Conservation (phyloP, 2,329 filamentous ascomycete species). For the Calonectria pseudoreteaudii region DNA sequence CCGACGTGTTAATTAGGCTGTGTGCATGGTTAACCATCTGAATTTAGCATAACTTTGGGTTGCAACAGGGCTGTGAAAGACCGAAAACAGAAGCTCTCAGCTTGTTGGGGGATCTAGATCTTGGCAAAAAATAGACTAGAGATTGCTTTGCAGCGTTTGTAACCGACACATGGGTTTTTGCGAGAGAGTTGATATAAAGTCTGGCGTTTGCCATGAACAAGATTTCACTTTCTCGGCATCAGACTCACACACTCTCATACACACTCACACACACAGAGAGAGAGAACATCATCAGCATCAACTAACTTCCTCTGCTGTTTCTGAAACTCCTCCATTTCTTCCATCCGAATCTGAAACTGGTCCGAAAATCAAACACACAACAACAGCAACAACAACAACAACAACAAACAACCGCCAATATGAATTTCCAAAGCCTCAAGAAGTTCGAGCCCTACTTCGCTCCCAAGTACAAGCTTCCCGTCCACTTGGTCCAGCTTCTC, state of each 20-base stretch:
- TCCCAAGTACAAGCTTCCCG: conserved; percentile 14
- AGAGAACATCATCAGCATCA: not conserved
- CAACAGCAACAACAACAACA: too few relatives aligned
- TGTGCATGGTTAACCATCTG: not conserved
- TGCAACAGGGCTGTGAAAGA: not conserved
- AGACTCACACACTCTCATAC: not conserved
- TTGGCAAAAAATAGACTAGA: conserved; percentile 6
- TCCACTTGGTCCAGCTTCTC: conserved; percentile 5
- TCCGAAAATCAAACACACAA: not conserved
- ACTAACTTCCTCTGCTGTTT: not conserved
- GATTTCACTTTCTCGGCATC: not conserved
- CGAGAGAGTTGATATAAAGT: conserved; percentile 1
- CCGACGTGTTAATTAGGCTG: not conserved
- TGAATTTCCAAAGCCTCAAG: not conserved
- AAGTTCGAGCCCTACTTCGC: conserved; percentile 15
- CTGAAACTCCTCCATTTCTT: not conserved
- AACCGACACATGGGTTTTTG: not conserved
- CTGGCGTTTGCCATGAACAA: not conserved
- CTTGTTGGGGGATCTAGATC: not conserved
- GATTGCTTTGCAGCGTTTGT: not conserved
- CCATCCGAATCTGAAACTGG: not conserved
- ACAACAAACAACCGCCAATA: not conserved
- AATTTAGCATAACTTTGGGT: not conserved
- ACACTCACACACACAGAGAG: not conserved
- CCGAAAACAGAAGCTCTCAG: not conserved